Conservation (phyloP, 768 basidiomycete genomes). For the Calocera viscosa region DNA sequence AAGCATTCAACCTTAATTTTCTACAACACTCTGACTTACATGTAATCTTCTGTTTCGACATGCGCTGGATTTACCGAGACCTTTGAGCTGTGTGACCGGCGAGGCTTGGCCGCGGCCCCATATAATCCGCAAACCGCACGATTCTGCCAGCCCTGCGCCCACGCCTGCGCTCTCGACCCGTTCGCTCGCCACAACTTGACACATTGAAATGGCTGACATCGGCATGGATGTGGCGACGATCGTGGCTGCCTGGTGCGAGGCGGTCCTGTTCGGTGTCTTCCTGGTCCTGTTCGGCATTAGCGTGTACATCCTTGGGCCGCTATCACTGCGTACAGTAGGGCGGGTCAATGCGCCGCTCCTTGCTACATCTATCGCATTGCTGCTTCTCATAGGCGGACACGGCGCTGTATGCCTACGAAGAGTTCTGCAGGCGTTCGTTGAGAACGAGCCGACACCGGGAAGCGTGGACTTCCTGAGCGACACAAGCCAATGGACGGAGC, state of each 20-base stretch:
- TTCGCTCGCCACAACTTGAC: neutral
- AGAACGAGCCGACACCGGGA: neutral
- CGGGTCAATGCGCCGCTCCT: neutral
- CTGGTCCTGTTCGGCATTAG: neutral
- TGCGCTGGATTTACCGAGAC: neutral
- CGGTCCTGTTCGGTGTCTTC: neutral
- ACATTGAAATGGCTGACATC: neutral
- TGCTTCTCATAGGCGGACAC: neutral
- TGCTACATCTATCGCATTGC: neutral
- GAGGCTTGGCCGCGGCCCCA: neutral
- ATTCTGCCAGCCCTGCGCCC: neutral
- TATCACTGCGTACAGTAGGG: neutral
- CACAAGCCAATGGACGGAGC: neutral
- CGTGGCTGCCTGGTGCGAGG: neutral
- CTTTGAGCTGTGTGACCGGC: no score
- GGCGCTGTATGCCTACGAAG: neutral
- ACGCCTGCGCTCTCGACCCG: neutral
- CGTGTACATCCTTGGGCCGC: constrained; percentile 1
- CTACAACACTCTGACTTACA: neutral
- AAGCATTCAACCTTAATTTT: neutral
- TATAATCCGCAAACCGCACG: neutral
- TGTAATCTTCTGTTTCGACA: neutral
- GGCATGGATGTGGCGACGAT: neutral
- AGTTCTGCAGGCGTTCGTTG: neutral
- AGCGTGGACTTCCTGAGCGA: neutral